Base-by-base conservation (phyloP, 108 stramenopile genomes). In the Discostella pseudostelligera region DNA sequence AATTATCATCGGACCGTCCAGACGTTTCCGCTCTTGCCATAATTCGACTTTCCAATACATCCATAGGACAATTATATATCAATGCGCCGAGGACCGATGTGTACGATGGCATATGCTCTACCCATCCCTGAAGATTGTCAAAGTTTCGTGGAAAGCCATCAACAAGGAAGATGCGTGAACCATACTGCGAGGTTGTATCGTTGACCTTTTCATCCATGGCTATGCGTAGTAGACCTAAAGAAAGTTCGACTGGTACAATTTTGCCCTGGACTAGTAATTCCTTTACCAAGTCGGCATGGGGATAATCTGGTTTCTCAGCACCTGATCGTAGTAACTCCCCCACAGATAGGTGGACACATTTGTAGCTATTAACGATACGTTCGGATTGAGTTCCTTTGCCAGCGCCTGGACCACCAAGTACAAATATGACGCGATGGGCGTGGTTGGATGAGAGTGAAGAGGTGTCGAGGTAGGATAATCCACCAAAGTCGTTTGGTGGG, bases 81-180 rank as follows among this genome's bases (percentile, higher is more conserved):
- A 99, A 62, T 11, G 89, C 86, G 20, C 85, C 85, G 63, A 81
- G 67, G 24, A 84, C 79, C 42, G 75, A 58, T 1, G 88, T 78
- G 12, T 76, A 78, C 16, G 70, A 39, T 10, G 70, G 70, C 84
- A 90, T 88, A 51, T 71, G 62, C 37, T 72, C 61, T 62, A 69
- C 74, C 97, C 96, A 96, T 11, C 91, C 95, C 9, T 81, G 47
- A 29, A 97, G 73, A 70, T 99, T 99, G 65, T 96, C 95, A 51
- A 67, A 73, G 78, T 94, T 94, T 42, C 99, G 82, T 0, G 99
- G 99, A 69, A 99, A 99, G n/a, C 99, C 99, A 68, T 99, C 99
- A 20, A 99, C 79, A 25, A 99, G 66, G 82, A 97, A 97, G 8
- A 86, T 75, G 12, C 78, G 61, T 10, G 86, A 74, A 9, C 84